These are phyloP conservation scores for Tulasnella sp. DNA, from an alignment of 768 basidiomycete species.

Conservation along the genomic window DNA sequence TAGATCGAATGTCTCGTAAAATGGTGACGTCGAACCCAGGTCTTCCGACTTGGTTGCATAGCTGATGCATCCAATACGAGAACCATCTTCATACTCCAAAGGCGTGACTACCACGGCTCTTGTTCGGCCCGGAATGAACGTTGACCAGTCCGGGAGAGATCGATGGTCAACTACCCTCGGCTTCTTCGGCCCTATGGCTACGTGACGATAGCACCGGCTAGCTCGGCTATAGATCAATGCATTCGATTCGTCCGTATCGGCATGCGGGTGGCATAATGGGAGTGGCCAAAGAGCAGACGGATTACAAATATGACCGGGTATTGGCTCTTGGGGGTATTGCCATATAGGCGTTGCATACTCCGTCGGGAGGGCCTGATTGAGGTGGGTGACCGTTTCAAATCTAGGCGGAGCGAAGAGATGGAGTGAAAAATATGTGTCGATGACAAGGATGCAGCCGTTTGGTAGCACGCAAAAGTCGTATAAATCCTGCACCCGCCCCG, in stretches of 20 bases:
- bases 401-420: background rate
- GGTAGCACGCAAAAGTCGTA: background rate
- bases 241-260: background rate
- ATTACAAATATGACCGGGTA: background rate
- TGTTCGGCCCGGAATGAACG: background rate
- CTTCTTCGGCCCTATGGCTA: background rate
- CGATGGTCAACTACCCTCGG: background rate
- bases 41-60: background rate
- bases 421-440: background rate
- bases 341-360: background rate
- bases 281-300: background rate
- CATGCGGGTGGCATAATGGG: background rate
- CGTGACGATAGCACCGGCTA: background rate
- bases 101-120: background rate
- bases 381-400: background rate
- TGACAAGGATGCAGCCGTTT: background rate
- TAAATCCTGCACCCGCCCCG: background rate
- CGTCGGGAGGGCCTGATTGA: background rate
- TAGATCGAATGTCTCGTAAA: background rate
- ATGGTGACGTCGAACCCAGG: background rate
- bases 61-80: background rate
- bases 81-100: background rate
- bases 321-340: background rate
- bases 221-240: background rate
- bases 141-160: background rate